Conservation (phyloP, 805 yeast species). For the Candida sakaeoensis region DNA sequence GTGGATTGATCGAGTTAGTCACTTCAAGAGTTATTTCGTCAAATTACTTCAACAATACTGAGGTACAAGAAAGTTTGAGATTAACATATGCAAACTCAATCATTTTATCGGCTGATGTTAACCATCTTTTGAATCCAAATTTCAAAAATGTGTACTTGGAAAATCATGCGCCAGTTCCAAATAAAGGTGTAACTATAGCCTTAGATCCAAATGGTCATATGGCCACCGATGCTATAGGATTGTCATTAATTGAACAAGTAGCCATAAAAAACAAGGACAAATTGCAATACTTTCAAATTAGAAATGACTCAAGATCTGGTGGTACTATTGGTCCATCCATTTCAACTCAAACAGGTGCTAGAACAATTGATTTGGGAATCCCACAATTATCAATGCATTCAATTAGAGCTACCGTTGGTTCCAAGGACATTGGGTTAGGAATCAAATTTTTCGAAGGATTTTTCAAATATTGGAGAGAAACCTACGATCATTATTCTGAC, state of each 20-base stretch:
- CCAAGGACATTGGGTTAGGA: conserved; percentile 73
- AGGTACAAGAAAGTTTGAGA: conserved; percentile 26
- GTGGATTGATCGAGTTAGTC: conserved; percentile 66
- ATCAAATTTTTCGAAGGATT: conserved; percentile 69
- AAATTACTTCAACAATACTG: conserved; percentile 16
- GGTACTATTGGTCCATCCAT: conserved; percentile 83
- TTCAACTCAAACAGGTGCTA: conserved; percentile 62
- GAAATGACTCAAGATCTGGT: conserved; percentile 82
- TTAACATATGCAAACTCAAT: conserved; percentile 69
- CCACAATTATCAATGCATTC: conserved; percentile 86
- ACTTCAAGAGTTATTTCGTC: conserved; percentile 51
- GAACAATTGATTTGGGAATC: conserved; percentile 78
- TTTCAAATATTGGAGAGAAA: conserved; percentile 61
- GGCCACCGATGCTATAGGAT: conserved; percentile 77
- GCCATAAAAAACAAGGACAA: conserved; percentile 62
- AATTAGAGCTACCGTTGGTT: conserved; percentile 76
- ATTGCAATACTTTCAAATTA: conserved; percentile 79
- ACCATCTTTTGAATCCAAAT: conserved; percentile 79
- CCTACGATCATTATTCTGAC: conserved; percentile 51
- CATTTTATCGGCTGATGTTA: conserved; percentile 80
- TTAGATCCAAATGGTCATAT: conserved; percentile 78
- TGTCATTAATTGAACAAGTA: conserved; percentile 65
- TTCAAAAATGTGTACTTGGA: conserved; percentile 66
- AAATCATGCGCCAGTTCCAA: conserved; percentile 76
- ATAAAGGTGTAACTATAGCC: conserved; percentile 67